Evolutionary conservation across 495 filamentous ascomycete genomes (phyloP), one percentile per base, ranked within the genome.

Genomic region (Lophium mytilinum): DNA sequence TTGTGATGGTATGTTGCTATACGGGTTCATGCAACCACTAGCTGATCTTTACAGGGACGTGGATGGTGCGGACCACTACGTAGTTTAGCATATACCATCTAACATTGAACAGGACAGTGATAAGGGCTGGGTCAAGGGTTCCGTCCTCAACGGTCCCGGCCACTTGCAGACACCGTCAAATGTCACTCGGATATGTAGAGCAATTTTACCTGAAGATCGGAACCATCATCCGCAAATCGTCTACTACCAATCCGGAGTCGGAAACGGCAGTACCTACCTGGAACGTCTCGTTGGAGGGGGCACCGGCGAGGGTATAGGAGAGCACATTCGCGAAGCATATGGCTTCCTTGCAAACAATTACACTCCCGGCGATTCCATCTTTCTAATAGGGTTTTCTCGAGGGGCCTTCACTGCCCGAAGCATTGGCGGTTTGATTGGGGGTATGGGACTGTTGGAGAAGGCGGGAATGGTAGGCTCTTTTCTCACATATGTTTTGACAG

Each of bases 221-320:
- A 41, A 53, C 17, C n/a, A 47, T 40, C 39, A 39, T 35, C 52
- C 56, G 18, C 68, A 66, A 45, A 66, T 71, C 24, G 63, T 68
- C 18, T 69, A 68, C 53, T 69, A 69, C 49, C 67, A 71, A 52
- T 49, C 66, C 34, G 68, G 68, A 7, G 50, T 70, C 15, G 65
- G 65, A n/a, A 57, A 46, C 4, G 58, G 41, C 6, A 56, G 50
- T 17, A 37, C 49, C 7, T 21, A 46, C 33, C 24, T 57, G 21
- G 54, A 61, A 40, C 50, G 55, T 18, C 42, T 56, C 1, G 3
- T 51, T 15, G 54, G 58, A 12, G 58, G 58, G 18, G 58, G 54
- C 6, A 57, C 54, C 12, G 58, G 58, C 5, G 55, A 55, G 12
- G 49, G 49, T 21, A 52, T 52, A 5, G 49, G 49, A 15, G 55